Conservation (phyloP, 306 rosid genomes). For the Dalbergia cultrata region DNA sequence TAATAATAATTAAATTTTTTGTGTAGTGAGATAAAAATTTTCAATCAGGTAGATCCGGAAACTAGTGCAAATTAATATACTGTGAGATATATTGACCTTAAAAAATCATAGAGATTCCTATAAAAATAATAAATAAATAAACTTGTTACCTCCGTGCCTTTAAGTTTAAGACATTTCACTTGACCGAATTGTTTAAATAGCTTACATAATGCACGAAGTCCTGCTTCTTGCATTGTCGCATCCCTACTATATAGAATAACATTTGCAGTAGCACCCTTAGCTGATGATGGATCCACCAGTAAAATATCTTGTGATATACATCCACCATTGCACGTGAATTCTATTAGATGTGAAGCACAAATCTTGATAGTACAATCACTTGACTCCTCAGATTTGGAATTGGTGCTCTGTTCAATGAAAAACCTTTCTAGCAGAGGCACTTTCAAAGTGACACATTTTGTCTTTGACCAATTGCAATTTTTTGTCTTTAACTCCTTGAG, state of each 20-base stretch:
- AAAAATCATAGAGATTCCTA: no score
- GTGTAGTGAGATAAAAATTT: no score
- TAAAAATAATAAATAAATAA: no score
- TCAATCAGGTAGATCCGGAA: no score
- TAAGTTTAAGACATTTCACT: neutral
- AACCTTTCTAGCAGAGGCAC: constrained; percentile 35
- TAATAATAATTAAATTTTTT: no score
- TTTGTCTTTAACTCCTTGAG: neutral
- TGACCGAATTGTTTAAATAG: constrained; percentile 23
- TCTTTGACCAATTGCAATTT: neutral
- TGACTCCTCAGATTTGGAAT: neutral
- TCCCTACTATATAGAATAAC: neutral
- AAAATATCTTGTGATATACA: neutral
- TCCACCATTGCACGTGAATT: neutral
- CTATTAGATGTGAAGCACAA: neutral
- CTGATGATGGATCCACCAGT: constrained; percentile 9
- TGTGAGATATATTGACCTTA: no score
- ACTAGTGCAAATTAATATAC: no score
- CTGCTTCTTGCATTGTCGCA: neutral
- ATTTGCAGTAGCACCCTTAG: neutral
- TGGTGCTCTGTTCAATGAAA: neutral
- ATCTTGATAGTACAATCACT: neutral
- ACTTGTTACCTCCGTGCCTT: neutral
- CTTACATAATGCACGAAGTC: neutral
- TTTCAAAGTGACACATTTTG: constrained; percentile 12